Base-by-base conservation (phyloP, 192 early-diverging fungal genomes). In the Entophlyctis luteolus region DNA sequence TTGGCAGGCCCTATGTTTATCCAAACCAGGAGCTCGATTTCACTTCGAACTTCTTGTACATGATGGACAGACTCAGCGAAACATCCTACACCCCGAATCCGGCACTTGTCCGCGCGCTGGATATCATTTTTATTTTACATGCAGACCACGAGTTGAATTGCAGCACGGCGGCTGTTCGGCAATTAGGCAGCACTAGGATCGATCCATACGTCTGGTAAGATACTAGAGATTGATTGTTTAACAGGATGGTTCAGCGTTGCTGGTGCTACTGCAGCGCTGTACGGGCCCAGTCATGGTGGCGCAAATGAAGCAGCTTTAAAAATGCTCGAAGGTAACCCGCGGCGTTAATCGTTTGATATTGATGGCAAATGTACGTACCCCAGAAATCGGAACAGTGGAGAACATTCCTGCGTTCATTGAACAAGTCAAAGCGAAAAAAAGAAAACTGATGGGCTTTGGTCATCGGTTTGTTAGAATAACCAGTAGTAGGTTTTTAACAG, bases 91-190 rank as follows among this genome's bases (percentile, higher is more conserved):
- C 68, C 12, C 87, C 87, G 22, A 76, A 89, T 59, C 74, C 84
- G 29, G 71, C 71, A 18, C 75, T 89, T 34, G 79, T 82, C 4
- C 55, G 70, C n/a, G 86, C 86, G 3, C 73, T 89, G 38, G 87
- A 89, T 70, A 67, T 88, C 31, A 73, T 89, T 49, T 89, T 89
- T 68, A 89, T 89, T 62, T 65, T 89, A 50, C 85, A 88, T 48
- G 87, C 87, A 27, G 87, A 87, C 53, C 80, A 81, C 52, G 81
- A 79, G 47, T 56, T 77, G 20, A 83, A 84, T 37, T 79, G 76
- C 47, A 70, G 67, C 28, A 80, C 75, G 28, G 87, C 86, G 2
- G 86, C 86, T 20, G 88, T 89, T 79, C 66, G 87, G 49, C 87
- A 89, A 53, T 74, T 89, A 47, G 85, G 81, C 2, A 80, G 77